Evolutionary conservation across 495 filamentous ascomycete species (phyloP), one percentile per base, ranked within the genome.

Genomic region (Aspergillus heteromorphus): DNA sequence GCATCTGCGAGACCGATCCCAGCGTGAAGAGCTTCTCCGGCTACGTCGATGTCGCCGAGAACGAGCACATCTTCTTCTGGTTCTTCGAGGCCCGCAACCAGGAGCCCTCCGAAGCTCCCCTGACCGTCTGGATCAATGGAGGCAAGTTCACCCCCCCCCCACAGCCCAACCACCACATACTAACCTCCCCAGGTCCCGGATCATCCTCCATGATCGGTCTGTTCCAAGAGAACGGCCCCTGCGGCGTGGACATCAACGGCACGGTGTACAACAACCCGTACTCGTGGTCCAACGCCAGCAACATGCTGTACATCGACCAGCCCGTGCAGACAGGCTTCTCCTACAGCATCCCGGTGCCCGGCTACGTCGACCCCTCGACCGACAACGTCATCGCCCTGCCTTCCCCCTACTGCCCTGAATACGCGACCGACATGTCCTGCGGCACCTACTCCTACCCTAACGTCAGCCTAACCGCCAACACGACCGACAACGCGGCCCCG

Each of bases 31-130:
- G 78, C 51, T 87, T 82, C 65, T 81, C 79, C 21, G 85, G 85
- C 3, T 88, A 87, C 56, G 79, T 83, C 11, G 85, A 87, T 68
- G 76, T 87, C 29, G 72, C 58, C 1, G 79, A 80, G 48, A 62
- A 83, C 59, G 65, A 85, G 60, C 84, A 87, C 59, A 82, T 84
- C 41, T 87, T 86, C 69, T 87, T 76, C 66, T 85, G 81, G 80
- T 84, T 84, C 59, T 85, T 85, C 56, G 82, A 85, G 61, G 69
- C 81, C 4, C 71, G 83, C 52, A 76, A 80, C 53, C 55, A 60
- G 29, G 72, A 84, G 54, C 82, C 83, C 0, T 54, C 63, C 19
- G 68, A 73, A 47, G 82, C 81, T n/a, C 80, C 80, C 0, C 57
- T 85, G 34, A 85, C 83, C 0, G 75, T 86, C 14, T 87, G 82